phyloP scores from a whole-genome alignment of 805 yeast genomes.

The Yamadazyma phyllophila region DNA sequence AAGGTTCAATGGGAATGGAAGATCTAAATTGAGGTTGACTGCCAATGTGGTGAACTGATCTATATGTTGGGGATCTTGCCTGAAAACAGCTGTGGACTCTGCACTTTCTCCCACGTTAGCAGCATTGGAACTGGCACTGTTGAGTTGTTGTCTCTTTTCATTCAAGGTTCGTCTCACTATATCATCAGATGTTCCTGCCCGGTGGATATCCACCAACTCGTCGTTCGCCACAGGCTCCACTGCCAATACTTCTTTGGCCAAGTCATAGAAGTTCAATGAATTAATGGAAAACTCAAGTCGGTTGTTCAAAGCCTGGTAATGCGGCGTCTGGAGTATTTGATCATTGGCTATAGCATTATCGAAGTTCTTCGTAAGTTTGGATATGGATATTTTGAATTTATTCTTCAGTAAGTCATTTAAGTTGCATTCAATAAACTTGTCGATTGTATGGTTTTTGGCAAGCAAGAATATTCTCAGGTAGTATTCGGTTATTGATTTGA shows the following conservation, averaged over 20 bases:
- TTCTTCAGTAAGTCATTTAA: conserved; percentile 52
- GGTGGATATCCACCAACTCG: conserved; percentile 38
- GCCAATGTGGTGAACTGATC: conserved; percentile 48
- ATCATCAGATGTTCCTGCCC: conserved; percentile 24
- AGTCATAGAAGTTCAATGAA: conserved; percentile 42
- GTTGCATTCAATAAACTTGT: conserved; percentile 50
- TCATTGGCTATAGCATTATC: conserved; percentile 8
- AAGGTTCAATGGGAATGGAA: conserved; percentile 87
- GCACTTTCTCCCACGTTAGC: not conserved
- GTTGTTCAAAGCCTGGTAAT: conserved; percentile 7
- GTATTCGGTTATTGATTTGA: conserved; percentile 45
- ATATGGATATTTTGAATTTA: conserved; percentile 28
- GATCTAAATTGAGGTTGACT: conserved; percentile 52
- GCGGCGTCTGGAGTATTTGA: not conserved
- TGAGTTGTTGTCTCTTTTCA: conserved; percentile 23
- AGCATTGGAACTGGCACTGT: conserved; percentile 9
- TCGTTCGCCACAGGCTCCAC: conserved; percentile 56
- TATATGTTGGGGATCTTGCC: conserved; percentile 24
- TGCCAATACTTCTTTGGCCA: conserved; percentile 48
- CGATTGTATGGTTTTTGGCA: conserved; percentile 49
- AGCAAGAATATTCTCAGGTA: conserved; percentile 61
- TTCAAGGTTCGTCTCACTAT: conserved; percentile 33
- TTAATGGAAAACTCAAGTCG: conserved; percentile 40
- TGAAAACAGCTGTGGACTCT: conserved; percentile 4
- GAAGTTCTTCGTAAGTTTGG: conserved; percentile 26